A percentile compares a stretch with the other conserved stretches of the same genome.
Conservation (phyloP, 495 filamentous ascomycete species). For the Penicillium waksmanii region DNA sequence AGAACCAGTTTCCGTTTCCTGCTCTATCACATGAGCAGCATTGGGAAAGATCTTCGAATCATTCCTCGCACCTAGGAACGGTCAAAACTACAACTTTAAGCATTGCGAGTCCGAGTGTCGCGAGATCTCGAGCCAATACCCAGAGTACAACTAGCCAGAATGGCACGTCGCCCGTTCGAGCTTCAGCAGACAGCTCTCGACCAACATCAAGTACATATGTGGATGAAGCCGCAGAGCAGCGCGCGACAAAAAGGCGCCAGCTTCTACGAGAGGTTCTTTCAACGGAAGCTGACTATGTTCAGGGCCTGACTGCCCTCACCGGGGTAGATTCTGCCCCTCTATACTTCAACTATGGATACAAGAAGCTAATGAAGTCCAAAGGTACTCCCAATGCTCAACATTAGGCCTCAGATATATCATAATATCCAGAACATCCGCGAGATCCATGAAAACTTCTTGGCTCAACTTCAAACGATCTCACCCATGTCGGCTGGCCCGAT, state of each 20-base stretch:
- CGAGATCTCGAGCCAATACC: constrained; percentile 61
- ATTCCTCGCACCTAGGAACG: constrained; percentile 75
- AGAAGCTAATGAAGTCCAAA: constrained; percentile 13
- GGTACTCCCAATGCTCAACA: constrained; percentile 43
- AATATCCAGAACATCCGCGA: constrained; percentile 48
- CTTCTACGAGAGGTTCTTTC: constrained; percentile 81
- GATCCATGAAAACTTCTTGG: constrained; percentile 49
- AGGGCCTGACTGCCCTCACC: constrained; percentile 80
- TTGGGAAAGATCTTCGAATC: constrained; percentile 63
- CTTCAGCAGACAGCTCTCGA: constrained; percentile 69
- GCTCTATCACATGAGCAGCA: constrained; percentile 39
- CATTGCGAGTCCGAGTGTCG: constrained; percentile 67
- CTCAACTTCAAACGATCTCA: constrained; percentile 34
- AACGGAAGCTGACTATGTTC: constrained; percentile 88
- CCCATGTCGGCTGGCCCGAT: constrained; percentile 31
- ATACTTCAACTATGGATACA: background rate
- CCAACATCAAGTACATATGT: constrained; percentile 53
- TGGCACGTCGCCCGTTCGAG: constrained; percentile 56
- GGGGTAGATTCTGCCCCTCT: constrained; percentile 59
- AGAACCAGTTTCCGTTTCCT: constrained; percentile 22
- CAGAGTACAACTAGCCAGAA: constrained; percentile 55
- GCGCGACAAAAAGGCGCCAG: constrained; percentile 73
- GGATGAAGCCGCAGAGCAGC: constrained; percentile 71
- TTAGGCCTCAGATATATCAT: constrained; percentile 44
- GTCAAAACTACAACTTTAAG: constrained; percentile 79